Evolutionary conservation across 352 stramenopile species (phyloP), one percentile per base, ranked within the genome.

Genomic region (Phytopythium boreale): DNA sequence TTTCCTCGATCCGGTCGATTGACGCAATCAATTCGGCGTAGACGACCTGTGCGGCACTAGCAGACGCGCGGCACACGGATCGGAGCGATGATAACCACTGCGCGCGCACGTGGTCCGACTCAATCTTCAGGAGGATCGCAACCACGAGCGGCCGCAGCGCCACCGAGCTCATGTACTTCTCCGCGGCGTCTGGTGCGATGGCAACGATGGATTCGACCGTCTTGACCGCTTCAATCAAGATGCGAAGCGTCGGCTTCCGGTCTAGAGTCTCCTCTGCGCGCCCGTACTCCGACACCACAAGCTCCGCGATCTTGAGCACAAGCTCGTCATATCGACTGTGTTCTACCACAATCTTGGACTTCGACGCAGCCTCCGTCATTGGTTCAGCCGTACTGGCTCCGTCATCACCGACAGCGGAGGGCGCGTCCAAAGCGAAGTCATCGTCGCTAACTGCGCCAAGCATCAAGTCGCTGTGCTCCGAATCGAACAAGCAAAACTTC

Each of bases 161-260:
- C 43, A 71, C 34, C 34, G 66, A 84, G 53, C 72, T 80, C 39
- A 94, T 74, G 62, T 89, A 94, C 57, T 84, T 87, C 53, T 80
- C 72, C 11, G 82, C 83, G 46, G 84, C 80, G 64, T 80, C 71
- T n/a, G 74, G 74, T 15, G 80, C 80, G 62, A 90, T 88, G 17
- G 72, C 74, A 31, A 95, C 84, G 59, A 95, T 91, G 1, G 82
- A 93, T 43, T 90, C 74, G 15, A 94, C 83, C 0, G 83, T 92
- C 64, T 96, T 93, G 39, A 96, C 69, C 8, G 88, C 86, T 67
- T 96, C 84, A 31, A 95, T 83, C 50, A 95, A 74, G 52, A 95
- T 93, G 11, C 85, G 82, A 34, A 88, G 80, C 6, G 84, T 76
- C 27, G 79, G 68, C 56, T 80, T 89, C 36, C 62, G 56, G 56